A percentile compares a stretch with the other conserved stretches of the same genome.
Evolutionary conservation across 352 stramenopile species (phyloP).

Genomic region (Phytopythium montanum): DNA sequence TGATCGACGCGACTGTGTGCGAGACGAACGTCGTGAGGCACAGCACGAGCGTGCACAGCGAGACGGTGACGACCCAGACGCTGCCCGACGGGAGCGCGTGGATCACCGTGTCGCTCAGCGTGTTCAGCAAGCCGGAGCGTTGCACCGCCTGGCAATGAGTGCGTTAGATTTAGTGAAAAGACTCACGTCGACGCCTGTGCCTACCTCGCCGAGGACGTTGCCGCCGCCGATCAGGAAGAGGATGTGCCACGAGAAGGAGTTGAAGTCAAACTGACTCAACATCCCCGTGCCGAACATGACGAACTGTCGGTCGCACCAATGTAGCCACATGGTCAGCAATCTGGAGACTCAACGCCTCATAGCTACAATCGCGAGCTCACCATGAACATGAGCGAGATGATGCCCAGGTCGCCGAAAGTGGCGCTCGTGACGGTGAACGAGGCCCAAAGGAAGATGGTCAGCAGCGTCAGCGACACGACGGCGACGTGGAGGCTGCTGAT

Average conservation of each 20-base stretch:
- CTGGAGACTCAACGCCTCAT: neutral
- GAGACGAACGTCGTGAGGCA: slow-evolving; percentile 92
- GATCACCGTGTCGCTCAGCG: slow-evolving; percentile 81
- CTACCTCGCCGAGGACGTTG: slow-evolving; percentile 89
- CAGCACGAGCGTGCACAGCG: slow-evolving; percentile 84
- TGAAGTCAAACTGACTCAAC: slow-evolving; percentile 92
- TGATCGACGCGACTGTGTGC: slow-evolving; percentile 91
- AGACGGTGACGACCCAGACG: slow-evolving; percentile 84
- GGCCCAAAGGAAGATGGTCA: slow-evolving; percentile 90
- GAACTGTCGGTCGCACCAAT: slow-evolving; percentile 33
- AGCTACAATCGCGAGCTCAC: slow-evolving; percentile 18
- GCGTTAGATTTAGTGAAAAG: neutral
- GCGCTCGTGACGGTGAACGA: slow-evolving; percentile 81
- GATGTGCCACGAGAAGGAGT: slow-evolving; percentile 93
- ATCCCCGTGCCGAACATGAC: slow-evolving; percentile 88
- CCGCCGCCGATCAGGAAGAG: slow-evolving; percentile 90
- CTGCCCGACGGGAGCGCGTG: slow-evolving; percentile 72
- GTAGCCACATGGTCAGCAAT: neutral
- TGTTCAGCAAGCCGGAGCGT: slow-evolving; percentile 78
- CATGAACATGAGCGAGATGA: slow-evolving; percentile 92
- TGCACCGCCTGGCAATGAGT: slow-evolving; percentile 52
- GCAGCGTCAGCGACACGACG: slow-evolving; percentile 86
- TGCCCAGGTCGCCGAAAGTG: slow-evolving; percentile 90
- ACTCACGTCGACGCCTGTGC: slow-evolving; percentile 5
- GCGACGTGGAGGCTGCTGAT: slow-evolving; percentile 87